Conservation (phyloP, 2,329 filamentous ascomycete genomes). For the Cordyceps cateniannulata region DNA sequence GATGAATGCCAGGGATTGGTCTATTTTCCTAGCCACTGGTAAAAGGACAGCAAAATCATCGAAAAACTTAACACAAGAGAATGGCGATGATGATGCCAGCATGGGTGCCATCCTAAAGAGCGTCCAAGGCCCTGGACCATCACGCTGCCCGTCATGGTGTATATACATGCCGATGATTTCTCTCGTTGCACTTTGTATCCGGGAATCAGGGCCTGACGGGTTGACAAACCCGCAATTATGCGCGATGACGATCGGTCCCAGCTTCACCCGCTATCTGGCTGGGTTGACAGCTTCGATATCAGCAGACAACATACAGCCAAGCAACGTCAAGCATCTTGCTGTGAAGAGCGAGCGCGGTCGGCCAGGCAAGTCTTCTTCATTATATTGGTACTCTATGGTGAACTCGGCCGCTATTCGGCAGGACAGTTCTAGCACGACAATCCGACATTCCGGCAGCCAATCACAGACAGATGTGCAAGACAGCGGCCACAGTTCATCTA, state of each 20-base stretch:
- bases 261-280: slow-evolving; percentile 32
- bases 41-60: slow-evolving; percentile 20
- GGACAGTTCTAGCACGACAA: slow-evolving; percentile 2
- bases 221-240: slow-evolving; percentile 33
- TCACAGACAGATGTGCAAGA: not conserved
- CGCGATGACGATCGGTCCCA: slow-evolving; percentile 28
- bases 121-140: slow-evolving; percentile 4
- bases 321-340: slow-evolving; percentile 27
- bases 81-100: not conserved
- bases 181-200: slow-evolving; percentile 25
- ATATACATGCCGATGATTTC: slow-evolving; percentile 28
- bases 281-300: slow-evolving; percentile 31
- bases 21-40: slow-evolving; percentile 45
- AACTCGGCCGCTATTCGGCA: slow-evolving; percentile 22
- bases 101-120: slow-evolving; percentile 17
- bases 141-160: slow-evolving; percentile 26
- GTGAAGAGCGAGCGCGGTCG: slow-evolving; percentile 30
- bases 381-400: slow-evolving; percentile 30
- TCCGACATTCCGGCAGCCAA: not conserved
- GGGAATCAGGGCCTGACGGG: slow-evolving; percentile 22
- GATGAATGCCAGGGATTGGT: slow-evolving; percentile 51
- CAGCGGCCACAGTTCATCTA: not conserved
- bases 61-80: not conserved
- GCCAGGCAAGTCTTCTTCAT: slow-evolving; percentile 30
- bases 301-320: slow-evolving; percentile 25